Evolutionary conservation across 306 rosid species (phyloP), one percentile per base, ranked within the genome.

Genomic region (Vigna angularis): DNA sequence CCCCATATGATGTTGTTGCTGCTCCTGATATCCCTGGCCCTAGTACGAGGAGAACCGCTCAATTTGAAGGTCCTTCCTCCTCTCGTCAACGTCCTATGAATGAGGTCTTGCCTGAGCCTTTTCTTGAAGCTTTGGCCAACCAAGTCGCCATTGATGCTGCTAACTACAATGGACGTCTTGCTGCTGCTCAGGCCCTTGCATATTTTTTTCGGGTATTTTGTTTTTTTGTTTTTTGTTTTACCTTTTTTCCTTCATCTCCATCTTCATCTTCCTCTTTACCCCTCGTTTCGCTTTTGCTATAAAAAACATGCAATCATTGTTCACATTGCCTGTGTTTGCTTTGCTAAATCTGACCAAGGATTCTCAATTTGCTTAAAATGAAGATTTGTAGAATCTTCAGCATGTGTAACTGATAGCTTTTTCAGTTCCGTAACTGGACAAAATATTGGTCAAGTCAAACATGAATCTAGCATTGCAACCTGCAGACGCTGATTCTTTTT

Each of bases 61-160:
- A 83, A 55, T 83, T 72, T 48, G 92, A 85, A 36, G 90, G 72
- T 0, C 95, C 98, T 5, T 88, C 98, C 15, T 82, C 96, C 5
- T 92, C 97, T 55, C 96, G 97, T 13, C 91, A 82, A 65, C 97
- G 93, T 77, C 67, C 83, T 1, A 80, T 76, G 64, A 88, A 87
- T 67, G 97, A 85, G 53, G 85, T 77, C 2, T 86, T 86, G 94
- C 97, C 98, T 5, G 97, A 86, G 44, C 90, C 80, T 63, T 79
- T 90, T 72, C 44, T 96, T 0, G 98, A 96, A 82, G 73, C 84
- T 4, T 83, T 96, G 9, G 97, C 98, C 12, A 49, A 70, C 16
- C 97, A 86, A 72, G 90, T 93, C 48, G 97, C 99, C 85, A 20
- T 71, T 79, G 94, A 89, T 28, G 89, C 97, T 80, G 84, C 96